Base-by-base conservation (phyloP, 2,329 filamentous ascomycete genomes). In the Stenocarpella maydis region DNA sequence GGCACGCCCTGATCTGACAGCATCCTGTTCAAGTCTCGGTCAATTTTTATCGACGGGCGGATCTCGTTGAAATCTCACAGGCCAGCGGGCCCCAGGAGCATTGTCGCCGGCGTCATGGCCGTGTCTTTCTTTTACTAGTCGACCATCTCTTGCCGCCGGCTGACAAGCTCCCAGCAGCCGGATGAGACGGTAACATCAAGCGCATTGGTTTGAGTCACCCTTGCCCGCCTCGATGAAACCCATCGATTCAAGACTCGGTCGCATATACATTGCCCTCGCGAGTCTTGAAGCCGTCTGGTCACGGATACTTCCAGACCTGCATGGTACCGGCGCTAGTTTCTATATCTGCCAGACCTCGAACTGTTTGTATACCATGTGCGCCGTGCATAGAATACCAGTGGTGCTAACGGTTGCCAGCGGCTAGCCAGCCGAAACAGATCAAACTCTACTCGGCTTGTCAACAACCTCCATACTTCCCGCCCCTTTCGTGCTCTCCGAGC, bases 131-230 rank as follows among this genome's bases (percentile, higher is more conserved):
- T 12, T 15, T 45, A 8, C n/a, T n/a, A n/a, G 31, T 31, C 31
- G 4, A 9, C 19, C 4, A 28, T 31, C 24, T 45, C 41, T 45
- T 47, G 26, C 55, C 17, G 39, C 17, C 55, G 17, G 31, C 39
- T 47, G 26, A 34, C 55, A 34, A 21, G 41, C 26, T 34, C 55
- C 55, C 26, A 24, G 7, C n/a, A 31, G 9, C 17, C 26, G 41
- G 26, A 47, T 61, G 55, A 47, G 31, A 61, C 55, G 41, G 55
- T 61, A 6, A 47, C 55, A 61, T 47, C 37, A 26, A n/a, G n/a
- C n/a, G 41, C 41, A 21, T 5, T 10, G 31, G 17, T 19, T 15
- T 17, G 14, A 14, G 26, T 28, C 54, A 60, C 14, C 43, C 28
- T 2, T 31, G 24, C n/a, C 21, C 10, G 26, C 39, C 19, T 28